Conservation (phyloP, 768 basidiomycete genomes). For the Lyophyllum atratum region DNA sequence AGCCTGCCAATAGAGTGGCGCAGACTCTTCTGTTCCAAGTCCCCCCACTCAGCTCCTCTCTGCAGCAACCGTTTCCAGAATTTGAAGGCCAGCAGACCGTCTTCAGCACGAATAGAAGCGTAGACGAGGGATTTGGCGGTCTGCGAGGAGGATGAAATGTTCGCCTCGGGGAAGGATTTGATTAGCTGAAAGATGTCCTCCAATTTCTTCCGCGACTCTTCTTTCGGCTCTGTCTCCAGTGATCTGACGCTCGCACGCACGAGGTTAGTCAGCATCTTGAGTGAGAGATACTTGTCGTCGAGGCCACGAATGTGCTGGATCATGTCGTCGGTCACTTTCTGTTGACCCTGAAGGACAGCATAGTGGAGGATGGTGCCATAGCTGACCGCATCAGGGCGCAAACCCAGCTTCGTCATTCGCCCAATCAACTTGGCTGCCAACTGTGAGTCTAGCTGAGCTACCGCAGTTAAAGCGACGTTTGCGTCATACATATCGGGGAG, state of each 20-base stretch:
- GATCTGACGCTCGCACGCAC: conserved; percentile 41
- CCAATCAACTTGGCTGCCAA: conserved; percentile 48
- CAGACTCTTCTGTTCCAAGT: conserved; percentile 42
- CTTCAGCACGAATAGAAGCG: conserved; percentile 48
- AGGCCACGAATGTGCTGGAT: conserved; percentile 38
- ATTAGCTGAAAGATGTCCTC: conserved; percentile 44
- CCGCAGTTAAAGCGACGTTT: conserved; percentile 59
- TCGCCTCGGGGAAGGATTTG: conserved; percentile 32
- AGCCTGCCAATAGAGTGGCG: conserved; percentile 42
- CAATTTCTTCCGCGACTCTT: conserved; percentile 35
- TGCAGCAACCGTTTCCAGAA: conserved; percentile 59
- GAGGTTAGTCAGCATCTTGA: conserved; percentile 51
- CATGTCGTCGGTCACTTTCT: conserved; percentile 44
- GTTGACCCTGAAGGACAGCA: conserved; percentile 48
- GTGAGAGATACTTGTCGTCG: conserved; percentile 37
- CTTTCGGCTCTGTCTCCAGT: conserved; percentile 22
- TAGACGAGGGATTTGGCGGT: conserved; percentile 54
- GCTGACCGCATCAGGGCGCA: conserved; percentile 54
- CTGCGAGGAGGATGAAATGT: conserved; percentile 41
- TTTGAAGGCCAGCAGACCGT: conserved; percentile 54
- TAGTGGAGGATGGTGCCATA: conserved; percentile 66
- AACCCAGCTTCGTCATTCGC: conserved; percentile 48
- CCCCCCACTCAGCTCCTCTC: conserved; percentile 47
- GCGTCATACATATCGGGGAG: conserved; percentile 65
- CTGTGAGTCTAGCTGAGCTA: conserved; percentile 51